Evolutionary conservation across 2,329 filamentous ascomycete species (phyloP).

Genomic region (Arthrobotrys sinensis): DNA sequence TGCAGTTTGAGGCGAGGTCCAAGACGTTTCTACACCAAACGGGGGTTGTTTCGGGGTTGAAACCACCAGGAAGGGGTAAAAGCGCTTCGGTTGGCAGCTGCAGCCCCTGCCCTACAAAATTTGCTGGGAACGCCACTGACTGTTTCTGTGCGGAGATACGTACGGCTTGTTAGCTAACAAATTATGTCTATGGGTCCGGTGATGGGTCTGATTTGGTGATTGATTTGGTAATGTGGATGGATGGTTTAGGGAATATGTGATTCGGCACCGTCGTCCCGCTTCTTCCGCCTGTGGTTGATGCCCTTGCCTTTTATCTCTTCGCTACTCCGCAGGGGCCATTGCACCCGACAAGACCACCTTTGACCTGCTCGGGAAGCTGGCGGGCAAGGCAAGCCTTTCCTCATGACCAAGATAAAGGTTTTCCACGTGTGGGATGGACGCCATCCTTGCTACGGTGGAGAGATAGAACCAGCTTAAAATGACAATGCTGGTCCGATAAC

Average conservation of each 20-base stretch:
- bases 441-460: conserved; percentile 30
- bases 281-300: conserved; percentile 25
- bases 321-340: conserved; percentile 4
- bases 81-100: conserved; percentile 45
- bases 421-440: conserved; percentile 34
- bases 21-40: conserved; percentile 36
- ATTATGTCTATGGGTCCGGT: not conserved
- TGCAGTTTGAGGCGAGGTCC: conserved; percentile 52
- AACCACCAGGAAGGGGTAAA: conserved; percentile 37
- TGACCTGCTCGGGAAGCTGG: conserved; percentile 37
- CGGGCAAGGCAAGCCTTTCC: conserved; percentile 40
- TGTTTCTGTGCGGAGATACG: not conserved
- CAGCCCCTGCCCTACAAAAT: not conserved
- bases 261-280: conserved; percentile 54
- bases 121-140: conserved; percentile 2
- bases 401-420: conserved; percentile 12
- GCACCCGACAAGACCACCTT: conserved; percentile 38
- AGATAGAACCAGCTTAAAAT: conserved; percentile 14
- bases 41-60: conserved; percentile 46
- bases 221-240: conserved; percentile 3
- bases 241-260: conserved; percentile 30
- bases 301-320: conserved; percentile 20
- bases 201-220: conserved; percentile 7
- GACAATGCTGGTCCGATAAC: conserved; percentile 11
- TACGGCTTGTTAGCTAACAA: not conserved